Evolutionary conservation across 352 stramenopile genomes (phyloP), one percentile per base, ranked within the genome.

Genomic region (Sclerospora graminicola): DNA sequence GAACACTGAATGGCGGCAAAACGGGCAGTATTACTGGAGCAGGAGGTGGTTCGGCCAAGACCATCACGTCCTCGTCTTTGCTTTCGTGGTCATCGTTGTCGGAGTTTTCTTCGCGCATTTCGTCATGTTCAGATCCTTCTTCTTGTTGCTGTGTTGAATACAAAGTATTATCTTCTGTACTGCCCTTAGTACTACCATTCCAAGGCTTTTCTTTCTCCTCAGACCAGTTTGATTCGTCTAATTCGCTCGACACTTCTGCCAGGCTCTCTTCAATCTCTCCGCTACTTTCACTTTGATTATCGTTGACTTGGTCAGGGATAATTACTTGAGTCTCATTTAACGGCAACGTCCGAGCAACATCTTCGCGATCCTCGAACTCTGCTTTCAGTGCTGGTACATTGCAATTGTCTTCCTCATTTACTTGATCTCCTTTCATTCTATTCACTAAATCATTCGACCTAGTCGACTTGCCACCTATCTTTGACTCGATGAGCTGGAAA

Each of bases 211-310:
- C 46, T 21, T 52, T 43, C 31, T 41, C 35, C 6, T 55, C 50
- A 6, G 46, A 38, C 13, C 29, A 62, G 13, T 78, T 64, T 14
- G 72, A 85, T 34, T 84, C 67, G 19, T 68, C 69, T 7, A 80
- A 33, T 31, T 84, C 67, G 48, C 69, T 84, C 16, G 51, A 54
- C 4, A 82, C 50, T 44, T 84, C 71, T 1, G 49, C 62, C 45
- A 80, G 63, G 26, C 65, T 79, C 10, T 61, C 66, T 16, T 80
- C 69, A 4, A 77, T 45, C 2, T 74, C 56, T 5, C 50, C 66
- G 6, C 60, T 62, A n/a, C 49, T 56, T 8, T 57, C 50, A n/a
- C 40, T 48, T 10, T 59, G 48, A 1, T 54, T 35, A 11, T 45
- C 36, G 21, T 45, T 54, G 27, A n/a, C n/a, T n/a, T n/a, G n/a